Evolutionary conservation across 495 filamentous ascomycete species (phyloP).

Genomic region (Symbiotaphrina buchneri): DNA sequence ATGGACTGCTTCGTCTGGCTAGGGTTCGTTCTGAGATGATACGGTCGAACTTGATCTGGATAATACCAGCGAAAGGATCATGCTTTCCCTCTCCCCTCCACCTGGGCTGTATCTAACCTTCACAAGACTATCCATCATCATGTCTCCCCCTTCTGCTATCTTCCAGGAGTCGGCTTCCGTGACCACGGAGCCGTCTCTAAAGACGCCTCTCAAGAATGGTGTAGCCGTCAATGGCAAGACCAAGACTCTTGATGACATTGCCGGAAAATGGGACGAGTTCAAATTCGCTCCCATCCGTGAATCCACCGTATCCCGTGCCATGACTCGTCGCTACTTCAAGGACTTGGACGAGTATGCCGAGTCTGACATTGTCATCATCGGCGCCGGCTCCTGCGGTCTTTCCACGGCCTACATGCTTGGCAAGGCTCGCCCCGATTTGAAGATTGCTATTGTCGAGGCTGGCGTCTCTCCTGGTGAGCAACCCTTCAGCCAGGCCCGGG

Average conservation of each 20-base stretch:
- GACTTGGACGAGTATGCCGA: conserved; percentile 80
- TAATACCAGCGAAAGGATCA: conserved; percentile 99
- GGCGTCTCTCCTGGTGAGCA: conserved; percentile 62
- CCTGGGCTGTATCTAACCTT: conserved; percentile 16
- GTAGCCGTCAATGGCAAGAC: conserved; percentile 15
- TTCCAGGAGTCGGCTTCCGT: conserved; percentile 18
- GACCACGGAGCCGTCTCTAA: conserved; percentile 8
- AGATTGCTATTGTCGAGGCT: conserved; percentile 80
- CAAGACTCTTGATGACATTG: conserved; percentile 35
- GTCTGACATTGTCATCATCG: conserved; percentile 78
- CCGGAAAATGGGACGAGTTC: conserved; percentile 54
- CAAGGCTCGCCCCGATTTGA: conserved; percentile 67
- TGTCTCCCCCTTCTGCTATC: conserved; percentile 54
- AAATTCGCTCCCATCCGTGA: conserved; percentile 71
- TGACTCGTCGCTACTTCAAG: conserved; percentile 77
- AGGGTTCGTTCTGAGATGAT: conserved; percentile 69
- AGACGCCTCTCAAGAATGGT: not conserved
- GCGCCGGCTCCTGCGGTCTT: conserved; percentile 71
- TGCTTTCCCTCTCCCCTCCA: conserved; percentile 33
- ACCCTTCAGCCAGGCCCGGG: conserved; percentile 6
- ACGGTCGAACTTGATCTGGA: conserved; percentile 98
- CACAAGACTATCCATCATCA: conserved; percentile 21
- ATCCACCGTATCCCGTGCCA: conserved; percentile 73
- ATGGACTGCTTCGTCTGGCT: conserved; percentile 4
- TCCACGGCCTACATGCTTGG: conserved; percentile 66